Percentiles rank a stretch among this genome's conserved stretches.
phyloP scores from a whole-genome alignment of 176 grass and related monocot genomes.

The Zizania latifolia region DNA sequence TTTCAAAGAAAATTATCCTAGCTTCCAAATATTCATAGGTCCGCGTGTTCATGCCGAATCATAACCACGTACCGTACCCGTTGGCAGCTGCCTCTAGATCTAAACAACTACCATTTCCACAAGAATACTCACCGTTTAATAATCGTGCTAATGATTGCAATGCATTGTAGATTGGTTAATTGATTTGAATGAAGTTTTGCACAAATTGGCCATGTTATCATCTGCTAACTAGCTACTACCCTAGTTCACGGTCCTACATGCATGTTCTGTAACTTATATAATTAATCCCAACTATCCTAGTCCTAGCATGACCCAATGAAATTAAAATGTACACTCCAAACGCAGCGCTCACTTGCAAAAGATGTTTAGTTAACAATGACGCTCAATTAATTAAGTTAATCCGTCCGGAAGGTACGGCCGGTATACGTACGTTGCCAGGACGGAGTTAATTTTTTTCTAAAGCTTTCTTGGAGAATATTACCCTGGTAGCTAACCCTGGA shows the following conservation, averaged over 20 bases:
- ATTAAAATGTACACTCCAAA: not conserved
- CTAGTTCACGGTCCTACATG: slow-evolving; percentile 26
- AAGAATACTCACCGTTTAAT: too few species aligned
- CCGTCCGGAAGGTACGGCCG: slow-evolving; percentile 11
- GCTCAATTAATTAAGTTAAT: not conserved
- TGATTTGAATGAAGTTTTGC: too few species aligned
- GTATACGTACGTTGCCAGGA: not conserved
- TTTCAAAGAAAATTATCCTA: too few species aligned
- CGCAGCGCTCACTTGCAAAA: slow-evolving; percentile 9
- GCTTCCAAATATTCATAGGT: too few species aligned
- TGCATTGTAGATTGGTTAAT: not conserved
- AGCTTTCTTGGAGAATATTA: slow-evolving; percentile 3
- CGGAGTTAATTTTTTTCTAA: not conserved
- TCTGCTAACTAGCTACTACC: not conserved
- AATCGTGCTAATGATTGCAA: not conserved
- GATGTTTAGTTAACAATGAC: not conserved
- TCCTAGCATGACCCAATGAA: slow-evolving; percentile 3
- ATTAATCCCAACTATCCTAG: slow-evolving; percentile 14
- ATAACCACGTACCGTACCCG: too few species aligned
- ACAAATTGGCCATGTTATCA: slow-evolving; percentile 25
- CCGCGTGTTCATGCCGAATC: too few species aligned
- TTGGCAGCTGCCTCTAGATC: too few species aligned
- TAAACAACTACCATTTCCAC: too few species aligned
- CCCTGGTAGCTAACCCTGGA: not conserved
- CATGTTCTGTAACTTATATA: not conserved